Base-by-base conservation (phyloP, 2,329 filamentous ascomycete genomes). In the Zarea fungicola region DNA sequence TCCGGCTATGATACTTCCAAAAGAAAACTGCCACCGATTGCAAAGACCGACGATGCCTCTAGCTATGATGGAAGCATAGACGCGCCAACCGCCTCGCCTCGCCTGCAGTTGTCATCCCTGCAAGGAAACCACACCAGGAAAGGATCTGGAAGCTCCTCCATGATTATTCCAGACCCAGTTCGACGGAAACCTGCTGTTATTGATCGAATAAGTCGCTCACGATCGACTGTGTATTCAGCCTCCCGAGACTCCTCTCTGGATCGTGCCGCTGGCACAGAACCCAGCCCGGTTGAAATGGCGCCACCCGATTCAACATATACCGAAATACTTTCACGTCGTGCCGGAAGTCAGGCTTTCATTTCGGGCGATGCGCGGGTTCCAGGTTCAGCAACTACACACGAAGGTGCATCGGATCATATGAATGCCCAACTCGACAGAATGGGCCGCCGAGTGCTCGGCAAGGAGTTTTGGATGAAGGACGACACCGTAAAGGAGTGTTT, bases 381-480 rank as follows among this genome's bases (percentile, higher is more conserved):
- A 0, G 79, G 78, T 1, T 82, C 78, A 2, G 77, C 74, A 13
- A 68, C 69, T 9, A 76, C 75, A 48, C 60, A 60, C 28, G 78
- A 81, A 56, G 77, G 77, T 3, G 76, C 75, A 5, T 75, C 77
- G 2, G 80, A 81, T 51, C 71, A 74, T 42, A 80, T 84, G 50
- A 83, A 73, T 58, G 76, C 79, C 8, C 76, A 79, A 48, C 69
- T 85, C 6, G 81, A 81, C 42, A 84, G 87, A 57, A 85, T 96
- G 74, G 83, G 86, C 54, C 87, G 89, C 59, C 90, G 92, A 61
- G 84, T 99, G 7, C 71, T 97, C 39, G 95, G 88, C 64, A 93
- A 91, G 61, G 91, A 97, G 58, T 97, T 96, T 59, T 97, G 92
- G 93, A 99, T 99, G 93, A 88, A 90, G 52, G 93, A 99, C 63